Evolutionary conservation across 768 basidiomycete genomes (phyloP).

Genomic region (Paxillus rubicundulus): DNA sequence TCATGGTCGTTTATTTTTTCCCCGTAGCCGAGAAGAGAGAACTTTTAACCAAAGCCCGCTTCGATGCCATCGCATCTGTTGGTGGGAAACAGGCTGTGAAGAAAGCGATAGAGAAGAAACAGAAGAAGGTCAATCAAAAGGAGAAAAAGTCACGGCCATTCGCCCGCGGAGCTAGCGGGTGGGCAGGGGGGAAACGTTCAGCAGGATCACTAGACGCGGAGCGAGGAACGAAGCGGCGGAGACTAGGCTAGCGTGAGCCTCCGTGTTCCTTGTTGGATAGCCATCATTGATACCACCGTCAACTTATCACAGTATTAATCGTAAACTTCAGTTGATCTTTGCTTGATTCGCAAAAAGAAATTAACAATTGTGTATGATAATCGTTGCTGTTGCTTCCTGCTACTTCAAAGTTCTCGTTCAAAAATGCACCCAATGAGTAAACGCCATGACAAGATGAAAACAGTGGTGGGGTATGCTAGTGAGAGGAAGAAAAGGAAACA

Average conservation of each 20-base stretch:
- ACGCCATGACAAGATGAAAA: slow-evolving; percentile 25
- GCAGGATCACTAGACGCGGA: slow-evolving; percentile 8
- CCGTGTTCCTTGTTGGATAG: neutral
- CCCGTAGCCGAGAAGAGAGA: slow-evolving; percentile 73
- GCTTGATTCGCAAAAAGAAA: slow-evolving; percentile 4
- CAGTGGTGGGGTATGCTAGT: slow-evolving; percentile 29
- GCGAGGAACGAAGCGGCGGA: slow-evolving; percentile 24
- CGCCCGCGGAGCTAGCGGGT: slow-evolving; percentile 22
- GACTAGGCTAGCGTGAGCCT: slow-evolving; percentile 4
- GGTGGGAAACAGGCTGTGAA: slow-evolving; percentile 83
- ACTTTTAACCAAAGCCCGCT: slow-evolving; percentile 68
- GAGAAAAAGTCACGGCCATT: slow-evolving; percentile 86
- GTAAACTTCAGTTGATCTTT: slow-evolving; percentile 1
- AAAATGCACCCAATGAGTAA: slow-evolving; percentile 20
- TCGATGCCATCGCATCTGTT: slow-evolving; percentile 70
- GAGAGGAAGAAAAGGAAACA: slow-evolving; percentile 11
- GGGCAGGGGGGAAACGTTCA: slow-evolving; percentile 15
- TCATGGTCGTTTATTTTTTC: neutral
- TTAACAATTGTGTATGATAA: slow-evolving; percentile 30
- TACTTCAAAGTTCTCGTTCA: slow-evolving; percentile 25
- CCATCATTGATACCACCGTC: neutral
- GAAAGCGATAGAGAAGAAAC: slow-evolving; percentile 86
- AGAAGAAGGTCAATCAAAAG: slow-evolving; percentile 82
- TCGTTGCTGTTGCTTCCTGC: slow-evolving; percentile 27
- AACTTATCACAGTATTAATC: neutral